A percentile compares a stretch with the other conserved stretches of the same genome.
Conservation (phyloP, 1,284 basidiomycete species). For the Peniophora sp. region DNA sequence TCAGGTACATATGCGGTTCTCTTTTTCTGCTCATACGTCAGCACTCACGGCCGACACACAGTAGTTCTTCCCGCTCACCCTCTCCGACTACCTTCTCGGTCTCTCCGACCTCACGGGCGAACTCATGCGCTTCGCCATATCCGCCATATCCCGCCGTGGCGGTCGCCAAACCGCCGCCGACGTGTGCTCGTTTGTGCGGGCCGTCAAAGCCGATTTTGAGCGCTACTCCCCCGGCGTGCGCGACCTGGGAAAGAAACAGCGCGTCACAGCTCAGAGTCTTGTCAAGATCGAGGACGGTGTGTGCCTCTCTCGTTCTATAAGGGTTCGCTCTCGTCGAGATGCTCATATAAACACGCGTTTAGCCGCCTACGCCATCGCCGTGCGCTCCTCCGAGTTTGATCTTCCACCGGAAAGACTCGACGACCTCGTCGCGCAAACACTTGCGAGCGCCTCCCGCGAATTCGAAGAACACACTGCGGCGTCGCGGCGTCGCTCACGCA, state of each 20-base stretch:
- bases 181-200: constrained; percentile 73
- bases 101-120: constrained; percentile 94
- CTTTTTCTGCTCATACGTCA: not conserved
- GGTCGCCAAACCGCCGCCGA: constrained; percentile 63
- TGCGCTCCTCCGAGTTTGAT: constrained; percentile 66
- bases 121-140: constrained; percentile 94
- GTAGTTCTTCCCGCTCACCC: constrained; percentile 58
- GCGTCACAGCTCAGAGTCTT: constrained; percentile 77
- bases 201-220: constrained; percentile 79
- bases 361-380: constrained; percentile 66
- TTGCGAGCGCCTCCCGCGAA: constrained; percentile 22
- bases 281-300: constrained; percentile 92
- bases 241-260: constrained; percentile 83
- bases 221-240: constrained; percentile 58
- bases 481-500: constrained; percentile 12
- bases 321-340: constrained; percentile 1
- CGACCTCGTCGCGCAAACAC: constrained; percentile 48
- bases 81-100: constrained; percentile 86
- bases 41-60: constrained; percentile 19
- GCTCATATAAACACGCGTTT: not conserved
- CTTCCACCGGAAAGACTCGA: constrained; percentile 57
- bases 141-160: constrained; percentile 60
- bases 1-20: constrained; percentile 13
- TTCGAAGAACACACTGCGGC: constrained; percentile 13
- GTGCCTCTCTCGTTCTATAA: not conserved